Conservation (phyloP, 768 basidiomycete species). For the Dacryopinax primogenitus region DNA sequence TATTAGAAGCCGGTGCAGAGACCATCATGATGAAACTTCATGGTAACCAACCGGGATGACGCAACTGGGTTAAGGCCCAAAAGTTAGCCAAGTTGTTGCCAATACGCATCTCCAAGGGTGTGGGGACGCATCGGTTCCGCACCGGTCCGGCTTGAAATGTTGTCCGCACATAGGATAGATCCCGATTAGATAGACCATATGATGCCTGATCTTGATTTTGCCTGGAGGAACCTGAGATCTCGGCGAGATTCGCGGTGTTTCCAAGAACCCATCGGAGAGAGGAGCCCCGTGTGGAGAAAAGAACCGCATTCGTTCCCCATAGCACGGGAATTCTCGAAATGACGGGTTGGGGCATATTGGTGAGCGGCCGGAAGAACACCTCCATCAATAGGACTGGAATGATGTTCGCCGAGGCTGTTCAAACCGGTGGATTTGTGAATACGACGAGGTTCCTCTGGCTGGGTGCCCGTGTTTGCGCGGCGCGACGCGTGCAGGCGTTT, state of each 20-base stretch:
- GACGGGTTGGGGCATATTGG: background rate
- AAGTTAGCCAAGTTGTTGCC: background rate
- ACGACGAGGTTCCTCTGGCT: background rate
- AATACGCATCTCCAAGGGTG: background rate
- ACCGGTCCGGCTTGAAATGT: background rate
- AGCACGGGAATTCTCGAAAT: background rate
- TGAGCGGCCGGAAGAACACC: background rate
- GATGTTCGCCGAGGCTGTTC: background rate
- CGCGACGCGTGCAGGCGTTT: too few species aligned
- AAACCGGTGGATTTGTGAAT: background rate
- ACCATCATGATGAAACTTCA: background rate
- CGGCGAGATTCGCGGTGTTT: background rate
- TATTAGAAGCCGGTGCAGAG: background rate
- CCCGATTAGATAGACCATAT: slow-evolving; percentile 4
- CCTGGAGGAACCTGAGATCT: background rate
- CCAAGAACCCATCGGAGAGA: background rate
- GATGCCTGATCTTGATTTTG: background rate
- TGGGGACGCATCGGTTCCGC: background rate
- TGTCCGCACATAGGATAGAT: background rate
- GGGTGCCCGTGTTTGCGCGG: too few species aligned
- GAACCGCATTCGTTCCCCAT: background rate
- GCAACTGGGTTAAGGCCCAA: background rate
- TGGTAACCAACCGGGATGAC: background rate
- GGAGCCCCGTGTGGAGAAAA: slow-evolving; percentile 7
- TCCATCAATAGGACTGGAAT: background rate